Evolutionary conservation across 768 basidiomycete species (phyloP).

Genomic region (Hypholoma fasciculare): DNA sequence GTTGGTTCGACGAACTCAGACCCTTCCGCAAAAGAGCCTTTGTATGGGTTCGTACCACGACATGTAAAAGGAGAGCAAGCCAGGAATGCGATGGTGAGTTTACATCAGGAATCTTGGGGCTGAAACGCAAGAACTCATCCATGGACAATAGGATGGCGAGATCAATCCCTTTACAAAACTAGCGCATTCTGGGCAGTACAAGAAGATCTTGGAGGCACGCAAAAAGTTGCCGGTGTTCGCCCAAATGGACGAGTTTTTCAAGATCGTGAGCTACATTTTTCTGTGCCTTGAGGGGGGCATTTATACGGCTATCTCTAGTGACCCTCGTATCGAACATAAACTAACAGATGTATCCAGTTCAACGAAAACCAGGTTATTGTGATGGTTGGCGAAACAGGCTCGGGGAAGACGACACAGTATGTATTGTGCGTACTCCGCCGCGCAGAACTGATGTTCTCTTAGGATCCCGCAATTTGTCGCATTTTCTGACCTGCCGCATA

Average conservation of each 20-base stretch:
- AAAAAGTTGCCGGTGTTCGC: constrained; percentile 89
- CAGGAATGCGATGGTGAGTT: constrained; percentile 64
- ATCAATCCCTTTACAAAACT: constrained; percentile 87
- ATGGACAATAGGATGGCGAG: constrained; percentile 30
- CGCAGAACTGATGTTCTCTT: constrained; percentile 12
- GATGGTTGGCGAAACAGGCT: constrained; percentile 97
- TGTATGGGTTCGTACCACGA: constrained; percentile 75
- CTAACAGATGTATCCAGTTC: constrained; percentile 51
- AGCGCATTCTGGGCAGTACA: constrained; percentile 78
- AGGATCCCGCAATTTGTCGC: constrained; percentile 98
- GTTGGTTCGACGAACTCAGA: constrained; percentile 14
- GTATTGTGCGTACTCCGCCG: constrained; percentile 3
- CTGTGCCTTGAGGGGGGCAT: constrained; percentile 37
- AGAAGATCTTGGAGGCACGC: constrained; percentile 80
- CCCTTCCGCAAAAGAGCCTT: constrained; percentile 46
- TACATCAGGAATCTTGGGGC: constrained; percentile 4
- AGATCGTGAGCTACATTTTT: constrained; percentile 63
- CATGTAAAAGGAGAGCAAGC: constrained; percentile 68
- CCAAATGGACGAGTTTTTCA: constrained; percentile 92
- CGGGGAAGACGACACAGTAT: constrained; percentile 88
- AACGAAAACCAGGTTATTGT: constrained; percentile 80
- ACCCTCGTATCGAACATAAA: constrained; percentile 26
- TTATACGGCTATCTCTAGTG: constrained; percentile 46
- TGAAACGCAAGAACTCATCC: not conserved
- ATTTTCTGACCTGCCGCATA: constrained; percentile 90